phyloP scores from a whole-genome alignment of 306 rosid species.

The Gastrolobium bilobum region DNA sequence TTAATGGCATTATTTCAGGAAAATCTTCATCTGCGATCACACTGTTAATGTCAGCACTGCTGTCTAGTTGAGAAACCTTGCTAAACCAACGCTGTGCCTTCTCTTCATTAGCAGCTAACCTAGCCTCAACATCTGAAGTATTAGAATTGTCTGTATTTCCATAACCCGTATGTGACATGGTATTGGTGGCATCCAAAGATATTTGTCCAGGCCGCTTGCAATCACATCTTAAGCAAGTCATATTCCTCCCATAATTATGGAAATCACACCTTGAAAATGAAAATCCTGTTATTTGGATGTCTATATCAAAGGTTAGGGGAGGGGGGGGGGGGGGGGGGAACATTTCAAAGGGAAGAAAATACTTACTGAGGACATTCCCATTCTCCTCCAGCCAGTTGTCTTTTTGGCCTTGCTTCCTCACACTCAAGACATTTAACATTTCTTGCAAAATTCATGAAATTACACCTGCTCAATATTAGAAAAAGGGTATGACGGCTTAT shows the following conservation, averaged over 20 bases:
- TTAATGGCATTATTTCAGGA: conserved; percentile 96
- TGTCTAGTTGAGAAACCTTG: conserved; percentile 88
- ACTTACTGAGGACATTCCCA: conserved; percentile 99
- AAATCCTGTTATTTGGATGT: conserved; percentile 43
- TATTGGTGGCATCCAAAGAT: conserved; percentile 49
- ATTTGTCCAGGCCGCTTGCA: conserved; percentile 84
- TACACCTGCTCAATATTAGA: conserved; percentile 77
- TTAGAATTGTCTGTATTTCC: conserved; percentile 54
- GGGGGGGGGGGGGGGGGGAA: conserved; percentile 42
- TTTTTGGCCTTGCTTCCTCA: conserved; percentile 87
- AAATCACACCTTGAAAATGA: conserved; percentile 80
- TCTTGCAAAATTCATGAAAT: conserved; percentile 95
- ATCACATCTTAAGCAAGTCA: conserved; percentile 87
- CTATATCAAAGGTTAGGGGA: conserved; percentile 37
- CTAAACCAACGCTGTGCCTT: conserved; percentile 93
- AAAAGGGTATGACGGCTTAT: conserved; percentile 27
- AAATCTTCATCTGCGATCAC: conserved; percentile 78
- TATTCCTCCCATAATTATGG: conserved; percentile 82
- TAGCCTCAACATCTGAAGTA: conserved; percentile 58
- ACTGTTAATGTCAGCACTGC: conserved; percentile 66
- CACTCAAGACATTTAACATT: conserved; percentile 90
- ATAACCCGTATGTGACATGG: conserved; percentile 49
- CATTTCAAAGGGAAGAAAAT: conserved; percentile 38
- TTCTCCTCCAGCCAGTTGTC: conserved; percentile 88
- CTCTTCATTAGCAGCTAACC: conserved; percentile 89